These are phyloP conservation scores for Arthrobotrys pseudoclavata DNA, from an alignment of 2,329 filamentous ascomycete genomes.

Conservation along the genomic window DNA sequence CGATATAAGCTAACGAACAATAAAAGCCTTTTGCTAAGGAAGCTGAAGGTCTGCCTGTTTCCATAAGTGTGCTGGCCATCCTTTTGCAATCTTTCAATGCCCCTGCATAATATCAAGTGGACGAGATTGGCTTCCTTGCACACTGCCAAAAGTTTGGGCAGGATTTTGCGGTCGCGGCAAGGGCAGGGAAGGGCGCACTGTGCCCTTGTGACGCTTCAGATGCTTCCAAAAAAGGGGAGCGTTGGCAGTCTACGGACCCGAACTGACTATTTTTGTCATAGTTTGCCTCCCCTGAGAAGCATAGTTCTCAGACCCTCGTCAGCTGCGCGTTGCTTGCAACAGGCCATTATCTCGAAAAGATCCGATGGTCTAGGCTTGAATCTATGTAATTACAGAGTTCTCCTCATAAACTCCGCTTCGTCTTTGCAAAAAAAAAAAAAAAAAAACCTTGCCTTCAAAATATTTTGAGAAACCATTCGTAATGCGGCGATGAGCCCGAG, in stretches of 20 bases:
- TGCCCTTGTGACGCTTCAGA: conserved; percentile 46
- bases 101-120: conserved; percentile 34
- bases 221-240: conserved; percentile 41
- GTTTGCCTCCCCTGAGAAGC: conserved; percentile 55
- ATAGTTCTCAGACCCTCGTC: conserved; percentile 23
- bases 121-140: conserved; percentile 40
- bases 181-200: conserved; percentile 21
- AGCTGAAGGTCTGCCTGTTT: conserved; percentile 8
- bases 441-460: neutral
- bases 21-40: conserved; percentile 1
- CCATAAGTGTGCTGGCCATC: conserved; percentile 17
- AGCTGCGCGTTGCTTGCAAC: conserved; percentile 4
- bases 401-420: neutral
- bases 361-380: conserved; percentile 19
- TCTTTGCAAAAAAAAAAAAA: neutral
- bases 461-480: neutral
- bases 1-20: neutral
- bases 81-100: conserved; percentile 29
- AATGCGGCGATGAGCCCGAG: conserved; percentile 6
- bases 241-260: conserved; percentile 18
- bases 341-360: conserved; percentile 6
- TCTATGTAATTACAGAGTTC: conserved; percentile 1
- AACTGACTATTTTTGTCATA: conserved; percentile 47
- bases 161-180: conserved; percentile 36
- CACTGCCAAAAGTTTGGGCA: conserved; percentile 12